Conservation (phyloP, 306 rosid species). For the Gastrolobium villosum region DNA sequence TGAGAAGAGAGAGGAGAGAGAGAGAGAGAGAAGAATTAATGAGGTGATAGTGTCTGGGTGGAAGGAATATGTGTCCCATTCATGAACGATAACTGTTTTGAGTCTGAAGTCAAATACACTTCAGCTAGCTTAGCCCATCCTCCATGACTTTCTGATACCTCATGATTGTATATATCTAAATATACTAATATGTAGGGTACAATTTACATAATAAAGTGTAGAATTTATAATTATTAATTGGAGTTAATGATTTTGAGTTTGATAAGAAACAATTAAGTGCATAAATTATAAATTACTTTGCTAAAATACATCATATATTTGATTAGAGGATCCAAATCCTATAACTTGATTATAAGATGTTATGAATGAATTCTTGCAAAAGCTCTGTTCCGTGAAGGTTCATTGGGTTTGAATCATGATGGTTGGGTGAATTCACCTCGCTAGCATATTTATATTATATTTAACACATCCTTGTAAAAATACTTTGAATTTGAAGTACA, state of each 20-base stretch:
- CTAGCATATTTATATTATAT: too few relatives aligned
- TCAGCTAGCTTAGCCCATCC: background rate
- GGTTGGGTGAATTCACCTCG: too few relatives aligned
- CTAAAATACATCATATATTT: background rate
- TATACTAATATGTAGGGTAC: background rate
- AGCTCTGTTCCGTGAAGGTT: too few relatives aligned
- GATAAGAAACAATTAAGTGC: background rate
- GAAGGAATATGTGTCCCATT: slow-evolving; percentile 8
- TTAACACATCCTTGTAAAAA: too few relatives aligned
- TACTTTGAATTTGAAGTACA: too few relatives aligned
- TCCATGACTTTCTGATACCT: background rate
- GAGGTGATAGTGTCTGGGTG: background rate
- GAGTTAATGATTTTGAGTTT: background rate
- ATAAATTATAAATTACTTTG: background rate
- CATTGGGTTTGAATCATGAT: too few relatives aligned
- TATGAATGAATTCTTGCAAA: too few relatives aligned
- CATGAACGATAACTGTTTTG: background rate
- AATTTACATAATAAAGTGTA: background rate
- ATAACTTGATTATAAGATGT: too few relatives aligned
- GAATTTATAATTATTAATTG: background rate
- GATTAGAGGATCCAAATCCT: background rate
- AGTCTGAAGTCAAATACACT: background rate
- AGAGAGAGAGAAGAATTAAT: background rate
- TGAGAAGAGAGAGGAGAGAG: background rate
- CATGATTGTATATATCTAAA: background rate